Evolutionary conservation across 208 protist genomes (phyloP).

Genomic region (Eutreptiella sp.): DNA sequence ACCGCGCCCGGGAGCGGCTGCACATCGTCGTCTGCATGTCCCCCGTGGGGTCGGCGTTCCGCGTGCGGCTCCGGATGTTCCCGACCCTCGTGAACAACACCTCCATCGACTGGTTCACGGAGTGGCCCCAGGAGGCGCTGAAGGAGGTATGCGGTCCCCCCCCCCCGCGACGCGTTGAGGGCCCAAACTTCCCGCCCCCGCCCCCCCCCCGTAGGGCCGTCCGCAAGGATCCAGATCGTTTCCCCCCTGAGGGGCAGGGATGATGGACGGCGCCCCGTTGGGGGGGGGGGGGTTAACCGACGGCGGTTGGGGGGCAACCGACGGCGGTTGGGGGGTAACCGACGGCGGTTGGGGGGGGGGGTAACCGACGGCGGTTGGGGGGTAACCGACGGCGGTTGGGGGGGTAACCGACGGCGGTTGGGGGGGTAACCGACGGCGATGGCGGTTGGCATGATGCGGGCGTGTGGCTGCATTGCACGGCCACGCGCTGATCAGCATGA

Average conservation of each 20-base stretch:
- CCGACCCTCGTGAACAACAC: slow-evolving; percentile 94
- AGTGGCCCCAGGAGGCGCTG: slow-evolving; percentile 95
- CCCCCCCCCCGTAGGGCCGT: too few relatives aligned
- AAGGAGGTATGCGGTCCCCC: slow-evolving; percentile 80
- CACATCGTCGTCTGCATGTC: slow-evolving; percentile 96
- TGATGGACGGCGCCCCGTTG: too few relatives aligned
- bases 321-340: background rate
- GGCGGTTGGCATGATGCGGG: too few relatives aligned
- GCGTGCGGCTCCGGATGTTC: slow-evolving; percentile 93
- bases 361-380: too few relatives aligned
- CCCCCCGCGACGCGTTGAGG: too few relatives aligned
- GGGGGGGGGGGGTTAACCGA: background rate
- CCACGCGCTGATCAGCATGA: too few relatives aligned
- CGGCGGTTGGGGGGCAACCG: too few relatives aligned
- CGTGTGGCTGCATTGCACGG: too few relatives aligned
- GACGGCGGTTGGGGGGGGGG: too few relatives aligned
- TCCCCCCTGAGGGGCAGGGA: background rate
- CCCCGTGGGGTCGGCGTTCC: slow-evolving; percentile 88
- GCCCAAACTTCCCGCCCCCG: too few relatives aligned
- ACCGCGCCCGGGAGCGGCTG: slow-evolving; percentile 83
- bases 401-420: too few relatives aligned
- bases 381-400: background rate
- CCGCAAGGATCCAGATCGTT: background rate
- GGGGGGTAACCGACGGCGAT: too few relatives aligned
- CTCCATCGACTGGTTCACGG: slow-evolving; percentile 97